Conservation (phyloP, 768 basidiomycete genomes). For the Gymnopilus junonius region DNA sequence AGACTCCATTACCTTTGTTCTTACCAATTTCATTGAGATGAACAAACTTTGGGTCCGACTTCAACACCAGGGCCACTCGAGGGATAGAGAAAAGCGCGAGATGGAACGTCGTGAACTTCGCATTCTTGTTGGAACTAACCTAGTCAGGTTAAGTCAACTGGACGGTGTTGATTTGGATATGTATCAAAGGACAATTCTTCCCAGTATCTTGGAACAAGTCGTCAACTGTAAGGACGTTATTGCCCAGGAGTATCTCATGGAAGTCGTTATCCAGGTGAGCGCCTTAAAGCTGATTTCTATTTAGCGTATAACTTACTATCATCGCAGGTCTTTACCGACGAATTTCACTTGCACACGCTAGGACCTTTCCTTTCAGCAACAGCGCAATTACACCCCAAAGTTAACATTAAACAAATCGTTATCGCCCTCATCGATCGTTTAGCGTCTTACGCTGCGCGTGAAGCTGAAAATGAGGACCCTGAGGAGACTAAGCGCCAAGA, state of each 20-base stretch:
- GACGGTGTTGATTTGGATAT: slow-evolving; percentile 96
- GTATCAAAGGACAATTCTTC: slow-evolving; percentile 86
- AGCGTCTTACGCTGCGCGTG: slow-evolving; percentile 94
- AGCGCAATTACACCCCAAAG: slow-evolving; percentile 95
- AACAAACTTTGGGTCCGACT: slow-evolving; percentile 99
- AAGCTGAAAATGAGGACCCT: slow-evolving; percentile 95
- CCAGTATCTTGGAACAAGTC: slow-evolving; percentile 94
- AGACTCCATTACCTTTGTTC: slow-evolving; percentile 94
- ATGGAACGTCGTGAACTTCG: slow-evolving; percentile 94
- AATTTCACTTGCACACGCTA: slow-evolving; percentile 96
- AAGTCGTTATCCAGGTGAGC: slow-evolving; percentile 95
- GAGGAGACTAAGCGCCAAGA: slow-evolving; percentile 94
- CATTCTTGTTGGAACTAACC: slow-evolving; percentile 96
- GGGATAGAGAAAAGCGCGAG: slow-evolving; percentile 97
- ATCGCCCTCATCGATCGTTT: slow-evolving; percentile 96
- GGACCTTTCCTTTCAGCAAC: slow-evolving; percentile 96
- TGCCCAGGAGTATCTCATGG: slow-evolving; percentile 99
- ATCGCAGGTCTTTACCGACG: slow-evolving; percentile 91
- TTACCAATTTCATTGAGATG: slow-evolving; percentile 99
- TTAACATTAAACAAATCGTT: slow-evolving; percentile 98
- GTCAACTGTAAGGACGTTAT: slow-evolving; percentile 99
- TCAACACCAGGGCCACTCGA: slow-evolving; percentile 96
- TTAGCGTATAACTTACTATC: slow-evolving; percentile 4
- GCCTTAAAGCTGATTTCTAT: neutral
- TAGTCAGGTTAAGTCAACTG: slow-evolving; percentile 92